These are phyloP conservation scores for Lactarius trivialis DNA, from an alignment of 768 basidiomycete genomes.

Conservation along the genomic window DNA sequence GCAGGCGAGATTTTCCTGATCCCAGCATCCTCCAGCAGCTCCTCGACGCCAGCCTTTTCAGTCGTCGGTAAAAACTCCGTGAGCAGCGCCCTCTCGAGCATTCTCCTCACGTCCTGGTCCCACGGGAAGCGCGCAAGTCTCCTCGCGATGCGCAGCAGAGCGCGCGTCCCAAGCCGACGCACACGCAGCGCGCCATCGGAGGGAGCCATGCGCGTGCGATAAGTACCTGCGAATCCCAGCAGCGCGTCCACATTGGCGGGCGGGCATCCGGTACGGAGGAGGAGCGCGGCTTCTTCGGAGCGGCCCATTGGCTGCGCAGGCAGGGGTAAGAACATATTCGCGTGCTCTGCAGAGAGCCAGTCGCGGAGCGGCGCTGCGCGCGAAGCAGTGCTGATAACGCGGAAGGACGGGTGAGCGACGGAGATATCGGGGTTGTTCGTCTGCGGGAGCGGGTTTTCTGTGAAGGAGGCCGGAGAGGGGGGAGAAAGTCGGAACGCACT, in stretches of 20 bases:
- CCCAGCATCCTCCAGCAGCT: conserved; percentile 44
- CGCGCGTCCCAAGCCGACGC: conserved; percentile 55
- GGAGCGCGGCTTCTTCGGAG: conserved; percentile 44
- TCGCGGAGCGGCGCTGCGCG: conserved; percentile 60
- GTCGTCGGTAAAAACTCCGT: conserved; percentile 55
- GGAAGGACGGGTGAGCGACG: conserved; percentile 50
- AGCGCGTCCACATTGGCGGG: conserved; percentile 34
- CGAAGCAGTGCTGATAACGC: conserved; percentile 55
- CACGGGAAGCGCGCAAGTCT: conserved; percentile 42
- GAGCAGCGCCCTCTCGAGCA: conserved; percentile 46
- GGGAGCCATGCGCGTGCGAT: conserved; percentile 44
- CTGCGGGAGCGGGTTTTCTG: conserved; percentile 7
- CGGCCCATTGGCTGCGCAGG: conserved; percentile 53
- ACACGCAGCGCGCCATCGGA: conserved; percentile 53
- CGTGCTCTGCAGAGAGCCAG: conserved; percentile 61
- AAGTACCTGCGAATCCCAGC: conserved; percentile 50
- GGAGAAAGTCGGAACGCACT: background rate
- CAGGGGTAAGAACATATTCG: conserved; percentile 64
- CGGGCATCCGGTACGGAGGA: conserved; percentile 47
- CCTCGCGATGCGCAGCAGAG: conserved; percentile 49
- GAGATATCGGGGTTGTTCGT: conserved; percentile 36
- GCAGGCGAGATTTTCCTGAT: conserved; percentile 38
- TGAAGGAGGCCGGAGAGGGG: conserved; percentile 21
- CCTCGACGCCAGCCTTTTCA: conserved; percentile 49
- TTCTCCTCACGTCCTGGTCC: conserved; percentile 39